These are phyloP conservation scores for Geum urbanum DNA, from an alignment of 306 rosid species.

Conservation along the genomic window DNA sequence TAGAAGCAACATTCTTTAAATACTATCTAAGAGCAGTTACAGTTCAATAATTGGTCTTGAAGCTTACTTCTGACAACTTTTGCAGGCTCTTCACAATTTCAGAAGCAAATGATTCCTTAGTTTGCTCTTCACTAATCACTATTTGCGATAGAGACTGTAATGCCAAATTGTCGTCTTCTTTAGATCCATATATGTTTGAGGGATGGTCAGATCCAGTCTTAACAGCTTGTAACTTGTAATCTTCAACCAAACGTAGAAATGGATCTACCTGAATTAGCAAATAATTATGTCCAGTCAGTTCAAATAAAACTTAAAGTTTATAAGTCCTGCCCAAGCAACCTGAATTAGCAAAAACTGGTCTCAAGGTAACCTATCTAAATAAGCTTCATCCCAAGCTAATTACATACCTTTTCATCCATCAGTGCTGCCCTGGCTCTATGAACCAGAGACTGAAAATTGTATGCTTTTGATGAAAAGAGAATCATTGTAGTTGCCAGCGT, in stretches of 20 bases:
- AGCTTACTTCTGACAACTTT: slow-evolving; percentile 50
- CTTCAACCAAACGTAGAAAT: slow-evolving; percentile 63
- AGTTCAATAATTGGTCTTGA: not conserved
- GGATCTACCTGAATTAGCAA: slow-evolving; percentile 71
- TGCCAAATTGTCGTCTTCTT: slow-evolving; percentile 70
- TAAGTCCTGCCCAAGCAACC: not conserved
- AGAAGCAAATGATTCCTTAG: slow-evolving; percentile 52
- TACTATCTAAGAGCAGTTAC: not conserved
- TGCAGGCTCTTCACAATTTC: slow-evolving; percentile 65
- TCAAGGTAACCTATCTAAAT: slow-evolving; percentile 18
- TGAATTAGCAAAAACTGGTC: too few species aligned
- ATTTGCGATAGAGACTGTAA: slow-evolving; percentile 42
- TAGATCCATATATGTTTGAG: slow-evolving; percentile 55
- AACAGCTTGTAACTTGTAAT: slow-evolving; percentile 61
- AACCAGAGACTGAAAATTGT: slow-evolving; percentile 53
- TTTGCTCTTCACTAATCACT: slow-evolving; percentile 35
- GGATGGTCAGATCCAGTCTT: slow-evolving; percentile 31
- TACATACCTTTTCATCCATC: slow-evolving; percentile 47
- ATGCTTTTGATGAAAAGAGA: slow-evolving; percentile 68
- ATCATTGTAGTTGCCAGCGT: slow-evolving; percentile 87
- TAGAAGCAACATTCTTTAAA: not conserved
- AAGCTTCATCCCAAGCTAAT: slow-evolving; percentile 13
- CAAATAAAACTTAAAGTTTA: slow-evolving; percentile 1
- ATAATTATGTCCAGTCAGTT: slow-evolving; percentile 12
- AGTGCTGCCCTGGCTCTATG: slow-evolving; percentile 47